A percentile compares a stretch with the other conserved stretches of the same genome.
These are phyloP conservation scores for Beta macrorhiza DNA, from an alignment of 179 eudicot species.

Conservation along the genomic window DNA sequence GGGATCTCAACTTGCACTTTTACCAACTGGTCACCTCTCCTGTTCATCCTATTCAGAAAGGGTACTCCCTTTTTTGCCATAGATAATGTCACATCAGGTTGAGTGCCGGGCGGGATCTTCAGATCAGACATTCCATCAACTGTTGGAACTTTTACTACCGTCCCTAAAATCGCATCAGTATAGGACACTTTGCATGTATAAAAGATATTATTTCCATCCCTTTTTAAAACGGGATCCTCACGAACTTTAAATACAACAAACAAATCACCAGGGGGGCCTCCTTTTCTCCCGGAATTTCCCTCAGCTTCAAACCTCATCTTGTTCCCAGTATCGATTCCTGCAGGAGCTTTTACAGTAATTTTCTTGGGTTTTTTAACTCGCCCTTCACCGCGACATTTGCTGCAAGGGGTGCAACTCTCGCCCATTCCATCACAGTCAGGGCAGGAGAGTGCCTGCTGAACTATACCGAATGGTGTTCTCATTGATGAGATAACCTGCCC, in stretches of 20 bases:
- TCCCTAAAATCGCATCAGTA: conserved; percentile 78
- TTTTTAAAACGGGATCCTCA: conserved; percentile 60
- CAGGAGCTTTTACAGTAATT: conserved; percentile 66
- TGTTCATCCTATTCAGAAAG: conserved; percentile 52
- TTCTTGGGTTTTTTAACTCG: conserved; percentile 64
- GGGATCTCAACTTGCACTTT: conserved; percentile 91
- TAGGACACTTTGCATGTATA: conserved; percentile 69
- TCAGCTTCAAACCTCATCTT: conserved; percentile 67
- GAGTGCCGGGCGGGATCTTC: conserved; percentile 83
- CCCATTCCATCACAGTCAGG: conserved; percentile 75
- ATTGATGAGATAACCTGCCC: conserved; percentile 83
- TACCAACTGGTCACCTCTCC: conserved; percentile 87
- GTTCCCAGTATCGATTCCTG: conserved; percentile 80
- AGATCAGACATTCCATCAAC: conserved; percentile 78
- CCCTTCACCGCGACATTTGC: conserved; percentile 74
- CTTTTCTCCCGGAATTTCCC: conserved; percentile 76
- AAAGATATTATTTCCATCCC: conserved; percentile 75
- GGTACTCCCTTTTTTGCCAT: conserved; percentile 91
- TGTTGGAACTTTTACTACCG: conserved; percentile 71
- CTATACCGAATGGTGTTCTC: conserved; percentile 82
- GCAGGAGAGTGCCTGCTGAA: conserved; percentile 79
- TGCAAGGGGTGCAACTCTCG: conserved; percentile 72
- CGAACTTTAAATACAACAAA: conserved; percentile 60
- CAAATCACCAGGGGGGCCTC: conserved; percentile 85
- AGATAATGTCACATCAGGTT: conserved; percentile 70